Evolutionary conservation across 73 alveolate genomes (phyloP).

Genomic region (Stentor coeruleus): DNA sequence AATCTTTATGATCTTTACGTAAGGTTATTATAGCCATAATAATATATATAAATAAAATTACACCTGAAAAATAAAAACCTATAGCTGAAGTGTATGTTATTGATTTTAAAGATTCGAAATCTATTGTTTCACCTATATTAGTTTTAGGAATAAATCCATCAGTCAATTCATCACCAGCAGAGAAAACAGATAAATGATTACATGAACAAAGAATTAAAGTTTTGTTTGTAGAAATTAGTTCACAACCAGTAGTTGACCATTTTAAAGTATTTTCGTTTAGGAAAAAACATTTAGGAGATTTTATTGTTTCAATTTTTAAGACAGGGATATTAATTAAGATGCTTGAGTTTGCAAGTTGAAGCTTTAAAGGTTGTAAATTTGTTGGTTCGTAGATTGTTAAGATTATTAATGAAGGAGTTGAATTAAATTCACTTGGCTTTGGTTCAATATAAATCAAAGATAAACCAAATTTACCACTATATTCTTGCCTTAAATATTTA

Average conservation of each 20-base stretch:
- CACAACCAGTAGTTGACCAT: neutral
- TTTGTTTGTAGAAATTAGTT: neutral
- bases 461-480: neutral
- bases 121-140: neutral
- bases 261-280: neutral
- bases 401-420: neutral
- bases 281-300: neutral
- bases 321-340: neutral
- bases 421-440: neutral
- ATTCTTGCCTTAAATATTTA: no score
- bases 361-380: neutral
- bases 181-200: neutral
- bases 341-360: neutral
- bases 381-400: neutral
- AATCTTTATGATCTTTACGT: neutral
- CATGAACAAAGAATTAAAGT: neutral
- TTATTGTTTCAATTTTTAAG: neutral
- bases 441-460: neutral
- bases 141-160: neutral
- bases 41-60: neutral
- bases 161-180: neutral
- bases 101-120: neutral
- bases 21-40: neutral
- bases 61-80: conserved; percentile 1
- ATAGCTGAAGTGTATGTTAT: neutral